Percentiles rank a stretch among this genome's conserved stretches.
Evolutionary conservation across 169 alveolate species (phyloP).

Genomic region (Cryptosporidium ryanae): DNA sequence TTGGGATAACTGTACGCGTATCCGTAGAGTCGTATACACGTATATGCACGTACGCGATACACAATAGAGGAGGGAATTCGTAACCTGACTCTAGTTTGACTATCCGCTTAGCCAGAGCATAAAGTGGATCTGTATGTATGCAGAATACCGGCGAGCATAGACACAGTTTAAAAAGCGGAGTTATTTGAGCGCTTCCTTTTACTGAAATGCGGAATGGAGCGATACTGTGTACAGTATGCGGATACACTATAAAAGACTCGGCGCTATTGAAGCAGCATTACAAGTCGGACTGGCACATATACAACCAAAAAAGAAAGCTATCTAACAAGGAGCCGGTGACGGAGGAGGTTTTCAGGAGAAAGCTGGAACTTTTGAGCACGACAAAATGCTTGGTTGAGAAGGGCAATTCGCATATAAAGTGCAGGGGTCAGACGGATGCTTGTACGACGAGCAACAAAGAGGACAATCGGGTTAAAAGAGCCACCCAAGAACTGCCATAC

Average conservation of each 20-base stretch:
- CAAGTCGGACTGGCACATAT: constrained; percentile 88
- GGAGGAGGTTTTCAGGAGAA: constrained; percentile 76
- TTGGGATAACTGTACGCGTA: too few species aligned
- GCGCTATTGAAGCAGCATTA: constrained; percentile 75
- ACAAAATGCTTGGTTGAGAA: constrained; percentile 25
- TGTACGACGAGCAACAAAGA: background rate
- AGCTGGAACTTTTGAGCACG: constrained; percentile 67
- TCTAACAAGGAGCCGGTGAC: constrained; percentile 74
- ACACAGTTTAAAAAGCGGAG: too few species aligned
- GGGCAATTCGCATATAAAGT: constrained; percentile 52
- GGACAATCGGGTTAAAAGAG: background rate
- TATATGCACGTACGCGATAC: too few species aligned
- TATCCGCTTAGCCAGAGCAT: too few species aligned
- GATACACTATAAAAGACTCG: background rate
- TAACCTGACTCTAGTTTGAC: too few species aligned
- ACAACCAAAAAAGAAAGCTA: constrained; percentile 85
- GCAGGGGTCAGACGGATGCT: background rate
- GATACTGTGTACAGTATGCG: constrained; percentile 68
- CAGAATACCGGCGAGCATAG: too few species aligned
- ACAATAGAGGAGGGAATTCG: too few species aligned
- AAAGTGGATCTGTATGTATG: too few species aligned
- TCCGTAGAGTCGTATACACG: too few species aligned
- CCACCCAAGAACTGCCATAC: constrained; percentile 40
- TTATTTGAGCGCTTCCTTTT: background rate
- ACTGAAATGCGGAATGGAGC: constrained; percentile 24